Evolutionary conservation across 345 rosid genomes (phyloP).

Genomic region (Gossypioides kirkii): DNA sequence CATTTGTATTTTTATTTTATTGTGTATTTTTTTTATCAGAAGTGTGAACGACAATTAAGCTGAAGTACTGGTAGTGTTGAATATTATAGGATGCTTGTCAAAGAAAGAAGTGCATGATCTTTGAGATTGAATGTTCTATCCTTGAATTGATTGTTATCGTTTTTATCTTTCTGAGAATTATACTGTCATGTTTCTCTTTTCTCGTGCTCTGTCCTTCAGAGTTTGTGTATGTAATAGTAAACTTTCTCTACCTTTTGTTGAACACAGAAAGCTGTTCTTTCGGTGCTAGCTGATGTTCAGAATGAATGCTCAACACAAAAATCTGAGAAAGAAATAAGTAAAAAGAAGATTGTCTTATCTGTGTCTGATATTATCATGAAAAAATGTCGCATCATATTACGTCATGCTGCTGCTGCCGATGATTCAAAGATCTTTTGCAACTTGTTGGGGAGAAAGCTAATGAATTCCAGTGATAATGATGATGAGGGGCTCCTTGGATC

Average conservation of each 20-base stretch:
- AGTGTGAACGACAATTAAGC: neutral
- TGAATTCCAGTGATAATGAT: conserved; percentile 67
- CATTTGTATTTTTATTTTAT: neutral
- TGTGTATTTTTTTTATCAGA: neutral
- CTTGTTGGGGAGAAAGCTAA: conserved; percentile 73
- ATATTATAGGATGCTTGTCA: neutral
- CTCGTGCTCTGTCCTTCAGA: neutral
- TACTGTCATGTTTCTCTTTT: neutral
- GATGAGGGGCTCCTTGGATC: conserved; percentile 96
- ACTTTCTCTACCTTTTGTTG: conserved; percentile 32
- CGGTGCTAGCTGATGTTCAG: conserved; percentile 67
- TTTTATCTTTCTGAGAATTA: conserved; percentile 3
- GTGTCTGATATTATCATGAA: conserved; percentile 80
- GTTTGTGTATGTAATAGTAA: neutral
- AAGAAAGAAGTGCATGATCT: neutral
- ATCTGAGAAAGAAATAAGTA: conserved; percentile 46
- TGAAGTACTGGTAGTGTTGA: neutral
- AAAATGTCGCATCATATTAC: conserved; percentile 78
- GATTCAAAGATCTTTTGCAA: conserved; percentile 82
- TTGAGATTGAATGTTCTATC: neutral
- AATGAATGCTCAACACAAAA: conserved; percentile 43
- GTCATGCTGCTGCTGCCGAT: conserved; percentile 75
- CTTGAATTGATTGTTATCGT: neutral
- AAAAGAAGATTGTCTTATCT: conserved; percentile 45
- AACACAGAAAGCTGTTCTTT: conserved; percentile 95